phyloP scores from a whole-genome alignment of 2,329 filamentous ascomycete species.

The Annulohypoxylon truncatum region DNA sequence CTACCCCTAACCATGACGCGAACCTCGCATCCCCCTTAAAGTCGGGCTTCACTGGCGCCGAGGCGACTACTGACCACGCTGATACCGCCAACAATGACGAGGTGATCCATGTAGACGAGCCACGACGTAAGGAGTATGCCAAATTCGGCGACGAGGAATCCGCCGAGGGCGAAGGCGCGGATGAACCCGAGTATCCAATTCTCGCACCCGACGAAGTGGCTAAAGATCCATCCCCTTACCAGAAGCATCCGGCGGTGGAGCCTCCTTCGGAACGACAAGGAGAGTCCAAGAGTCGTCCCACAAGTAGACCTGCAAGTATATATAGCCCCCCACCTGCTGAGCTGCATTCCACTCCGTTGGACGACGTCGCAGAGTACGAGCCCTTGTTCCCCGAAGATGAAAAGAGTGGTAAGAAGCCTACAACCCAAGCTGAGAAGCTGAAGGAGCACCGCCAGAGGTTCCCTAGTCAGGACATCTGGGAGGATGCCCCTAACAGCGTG shows the following conservation, averaged over 20 bases:
- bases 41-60: conserved; percentile 40
- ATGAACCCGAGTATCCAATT: conserved; percentile 78
- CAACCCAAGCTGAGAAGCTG: conserved; percentile 58
- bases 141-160: conserved; percentile 60
- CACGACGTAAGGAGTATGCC: conserved; percentile 58
- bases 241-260: conserved; percentile 83
- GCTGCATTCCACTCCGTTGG: conserved; percentile 75
- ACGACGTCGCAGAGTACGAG: conserved; percentile 94
- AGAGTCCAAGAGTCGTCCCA: conserved; percentile 70
- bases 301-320: conserved; percentile 72
- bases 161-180: conserved; percentile 67
- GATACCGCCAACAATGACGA: conserved; percentile 63
- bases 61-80: conserved; percentile 31
- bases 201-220: conserved; percentile 88
- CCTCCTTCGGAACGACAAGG: conserved; percentile 73
- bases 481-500: conserved; percentile 89
- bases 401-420: conserved; percentile 57
- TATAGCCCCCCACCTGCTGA: conserved; percentile 68
- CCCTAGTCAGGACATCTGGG: conserved; percentile 96
- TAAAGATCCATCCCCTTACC: conserved; percentile 75
- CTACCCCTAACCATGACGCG: conserved; percentile 54
- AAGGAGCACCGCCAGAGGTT: conserved; percentile 75
- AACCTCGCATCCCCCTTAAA: conserved; percentile 50
- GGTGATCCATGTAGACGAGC: conserved; percentile 83
- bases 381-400: conserved; percentile 89